These are phyloP conservation scores for Dipsacomyces acuminosporus DNA, from an alignment of 371 early-diverging fungal species.

Conservation along the genomic window DNA sequence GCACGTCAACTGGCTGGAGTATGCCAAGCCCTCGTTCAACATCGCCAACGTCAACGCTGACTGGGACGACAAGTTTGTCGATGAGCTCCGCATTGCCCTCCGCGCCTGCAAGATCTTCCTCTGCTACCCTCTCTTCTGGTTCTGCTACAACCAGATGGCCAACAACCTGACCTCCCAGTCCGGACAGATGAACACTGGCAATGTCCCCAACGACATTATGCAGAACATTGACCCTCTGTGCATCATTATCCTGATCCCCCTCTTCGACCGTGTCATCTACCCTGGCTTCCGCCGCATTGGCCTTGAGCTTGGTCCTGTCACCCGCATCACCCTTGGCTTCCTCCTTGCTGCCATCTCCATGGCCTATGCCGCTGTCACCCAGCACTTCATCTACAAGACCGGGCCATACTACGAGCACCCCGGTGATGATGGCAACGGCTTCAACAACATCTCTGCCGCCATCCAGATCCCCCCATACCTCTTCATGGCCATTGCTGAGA, in stretches of 20 bases:
- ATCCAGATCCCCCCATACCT: constrained; percentile 21
- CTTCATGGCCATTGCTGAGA: constrained; percentile 15
- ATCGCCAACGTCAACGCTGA: constrained; percentile 33
- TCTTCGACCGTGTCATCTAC: constrained; percentile 60
- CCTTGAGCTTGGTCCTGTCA: constrained; percentile 56
- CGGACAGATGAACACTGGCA: constrained; percentile 53
- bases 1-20: constrained; percentile 3
- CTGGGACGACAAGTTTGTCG: constrained; percentile 63
- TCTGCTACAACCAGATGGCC: constrained; percentile 61
- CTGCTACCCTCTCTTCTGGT: constrained; percentile 69
- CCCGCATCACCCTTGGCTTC: constrained; percentile 64
- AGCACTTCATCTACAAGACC: constrained; percentile 54
- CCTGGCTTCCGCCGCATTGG: constrained; percentile 55
- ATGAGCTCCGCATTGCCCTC: constrained; percentile 56
- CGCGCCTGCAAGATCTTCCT: constrained; percentile 62
- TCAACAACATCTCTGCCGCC: constrained; percentile 12
- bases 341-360: constrained; percentile 55
- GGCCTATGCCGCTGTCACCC: constrained; percentile 58
- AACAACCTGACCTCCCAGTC: constrained; percentile 64
- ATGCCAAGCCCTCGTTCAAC: constrained; percentile 46
- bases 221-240: constrained; percentile 55
- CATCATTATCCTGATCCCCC: constrained; percentile 60
- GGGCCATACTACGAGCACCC: constrained; percentile 49
- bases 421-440: constrained; percentile 4
- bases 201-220: constrained; percentile 51